Base-by-base conservation (phyloP, 208 protist genomes). In the Leishmania amazonensis region DNA sequence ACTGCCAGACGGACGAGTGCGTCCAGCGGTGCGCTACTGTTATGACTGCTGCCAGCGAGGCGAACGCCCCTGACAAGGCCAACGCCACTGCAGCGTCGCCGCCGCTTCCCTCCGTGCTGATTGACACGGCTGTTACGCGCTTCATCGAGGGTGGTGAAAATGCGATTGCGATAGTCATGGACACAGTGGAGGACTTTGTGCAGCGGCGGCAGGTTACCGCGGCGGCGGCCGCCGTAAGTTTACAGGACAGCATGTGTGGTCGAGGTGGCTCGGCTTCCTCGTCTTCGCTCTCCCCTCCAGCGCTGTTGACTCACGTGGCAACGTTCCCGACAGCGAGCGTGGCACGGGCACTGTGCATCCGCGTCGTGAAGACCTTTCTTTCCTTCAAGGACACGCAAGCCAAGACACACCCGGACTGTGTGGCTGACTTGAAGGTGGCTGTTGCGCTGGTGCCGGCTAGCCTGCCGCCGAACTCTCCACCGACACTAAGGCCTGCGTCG, bases 1-100 rank as follows among this genome's bases (percentile, higher is more conserved):
- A 82, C 70, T 91, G 85, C 58, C 64, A 83, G 57, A 85, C 80
- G 51, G 86, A 91, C 72, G 88, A 91, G 80, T 88, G 84, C 31
- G 60, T 91, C 11, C 78, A 80, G 73, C 78, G 81, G 54, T 84
- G 81, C 47, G 57, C 81, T 4, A 64, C 75, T 1, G 49, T 31
- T 35, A 49, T 17, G 24, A 2, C 45, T 49, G 45, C 45, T 7
- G 21, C 9, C 28, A 0, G 1, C 5, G 17, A 11, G 13, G 5
- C 70, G 40, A 75, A 11, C 60, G 45, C 67, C 7, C 53, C 54
- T 60, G 75, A 28, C n/a, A 35, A 45, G 64, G 42, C 38, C 31
- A 31, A 2, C 31, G 42, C 54, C 40, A 21, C 76, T 28, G 17
- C 64, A 2, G 9, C 57, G 2, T 3, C 57, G 57, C 54, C 49